Evolutionary conservation across 495 filamentous ascomycete genomes (phyloP), one percentile per base, ranked within the genome.

Genomic region (Talaromyces wortmannii): DNA sequence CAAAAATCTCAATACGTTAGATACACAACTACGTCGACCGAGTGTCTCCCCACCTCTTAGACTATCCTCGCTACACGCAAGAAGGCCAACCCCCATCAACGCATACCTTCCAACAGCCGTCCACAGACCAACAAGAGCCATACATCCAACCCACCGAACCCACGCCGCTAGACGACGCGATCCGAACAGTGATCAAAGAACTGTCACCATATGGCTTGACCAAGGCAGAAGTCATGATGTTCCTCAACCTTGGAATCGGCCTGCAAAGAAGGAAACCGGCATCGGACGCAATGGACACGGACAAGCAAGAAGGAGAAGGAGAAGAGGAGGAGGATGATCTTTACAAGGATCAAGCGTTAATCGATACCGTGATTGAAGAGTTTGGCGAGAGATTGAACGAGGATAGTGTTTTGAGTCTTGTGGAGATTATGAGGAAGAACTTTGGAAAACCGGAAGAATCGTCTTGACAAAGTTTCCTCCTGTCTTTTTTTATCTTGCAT

Each of bases 201-300:
- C 57, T 83, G 8, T 65, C 70, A 47, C 72, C 75, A 0, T 83
- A 70, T 54, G 68, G 71, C n/a, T 63, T 85, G 40, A 81, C 78
- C 18, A 87, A 88, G 67, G 75, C 77, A 0, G 84, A 88, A 64
- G 66, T 84, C 10, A 62, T 88, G 6, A 86, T 83, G 81, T 81
- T 87, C 36, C 57, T 85, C 5, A 87, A 88, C 59, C 61, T 85
- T 44, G 74, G 74, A 0, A 56, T 78, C n/a, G 74, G 74, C 4
- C 2, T 74, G 55, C 54, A 40, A 56, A 51, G 43, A 57, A 13
- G 12, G 32, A 31, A 42, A 15, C n/a, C 31, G 7, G 33, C 13
- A n/a, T 16, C 7, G 1, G 57, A 50, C 42, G 52, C 23, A 15
- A 61, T 31, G n/a, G 50, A 54, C 4, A 56, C 44, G 23, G 56